A percentile compares a stretch with the other conserved stretches of the same genome.
These are phyloP conservation scores for Xylaria hypoxylon DNA, from an alignment of 2,329 filamentous ascomycete genomes.

Conservation along the genomic window DNA sequence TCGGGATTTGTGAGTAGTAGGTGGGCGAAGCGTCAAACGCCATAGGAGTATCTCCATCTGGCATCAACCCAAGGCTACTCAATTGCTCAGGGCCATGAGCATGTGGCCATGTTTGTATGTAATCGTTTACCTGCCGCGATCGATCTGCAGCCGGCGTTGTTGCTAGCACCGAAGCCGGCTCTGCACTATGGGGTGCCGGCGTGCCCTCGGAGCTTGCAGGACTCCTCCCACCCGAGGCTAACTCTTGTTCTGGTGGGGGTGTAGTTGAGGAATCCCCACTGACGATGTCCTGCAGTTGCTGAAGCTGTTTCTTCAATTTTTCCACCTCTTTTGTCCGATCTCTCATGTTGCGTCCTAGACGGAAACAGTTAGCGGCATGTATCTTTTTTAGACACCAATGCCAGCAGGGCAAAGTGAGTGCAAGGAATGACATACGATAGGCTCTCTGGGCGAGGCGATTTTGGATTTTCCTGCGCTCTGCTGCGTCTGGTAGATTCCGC, in stretches of 20 bases:
- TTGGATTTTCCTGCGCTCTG: slow-evolving; percentile 52
- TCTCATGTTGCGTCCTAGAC: slow-evolving; percentile 51
- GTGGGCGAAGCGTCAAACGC: slow-evolving; percentile 44
- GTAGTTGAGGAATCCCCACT: slow-evolving; percentile 45
- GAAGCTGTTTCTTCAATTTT: slow-evolving; percentile 51
- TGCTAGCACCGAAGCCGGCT: slow-evolving; percentile 34
- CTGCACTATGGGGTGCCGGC: slow-evolving; percentile 32
- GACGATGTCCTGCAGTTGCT: slow-evolving; percentile 49
- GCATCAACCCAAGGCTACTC: slow-evolving; percentile 46
- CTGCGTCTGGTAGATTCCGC: slow-evolving; percentile 51
- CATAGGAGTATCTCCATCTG: slow-evolving; percentile 45
- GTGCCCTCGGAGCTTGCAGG: slow-evolving; percentile 43
- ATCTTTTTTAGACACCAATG: not conserved
- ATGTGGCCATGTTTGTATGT: slow-evolving; percentile 48
- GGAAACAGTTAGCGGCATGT: slow-evolving; percentile 23
- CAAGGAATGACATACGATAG: slow-evolving; percentile 47
- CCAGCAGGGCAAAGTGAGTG: not conserved
- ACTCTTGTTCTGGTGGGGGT: slow-evolving; percentile 48
- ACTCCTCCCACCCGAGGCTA: slow-evolving; percentile 45
- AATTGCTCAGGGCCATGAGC: slow-evolving; percentile 43
- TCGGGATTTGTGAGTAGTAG: slow-evolving; percentile 44
- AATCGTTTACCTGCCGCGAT: slow-evolving; percentile 45
- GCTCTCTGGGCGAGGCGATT: slow-evolving; percentile 52
- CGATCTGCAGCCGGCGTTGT: slow-evolving; percentile 40
- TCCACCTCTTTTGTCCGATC: slow-evolving; percentile 52